phyloP scores from a whole-genome alignment of 441 rosid species.

The Euphorbia celastroides region DNA sequence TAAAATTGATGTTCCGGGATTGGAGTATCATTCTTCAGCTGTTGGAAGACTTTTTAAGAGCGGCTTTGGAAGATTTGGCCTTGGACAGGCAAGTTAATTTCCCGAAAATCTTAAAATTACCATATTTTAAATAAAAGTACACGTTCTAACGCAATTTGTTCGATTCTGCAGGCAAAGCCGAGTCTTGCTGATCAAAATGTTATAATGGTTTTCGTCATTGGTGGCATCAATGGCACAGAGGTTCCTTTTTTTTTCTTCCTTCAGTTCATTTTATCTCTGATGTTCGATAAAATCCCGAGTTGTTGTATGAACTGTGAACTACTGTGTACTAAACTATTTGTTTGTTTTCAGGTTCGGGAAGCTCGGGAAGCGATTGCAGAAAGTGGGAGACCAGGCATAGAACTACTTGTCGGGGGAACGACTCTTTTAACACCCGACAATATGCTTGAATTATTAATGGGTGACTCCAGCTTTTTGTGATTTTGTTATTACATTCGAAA shows the following conservation, averaged over 20 bases:
- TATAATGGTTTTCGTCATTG: conserved; percentile 74
- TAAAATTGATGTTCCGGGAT: conserved; percentile 61
- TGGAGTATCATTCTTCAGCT: conserved; percentile 92
- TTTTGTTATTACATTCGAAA: neutral
- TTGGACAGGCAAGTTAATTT: conserved; percentile 62
- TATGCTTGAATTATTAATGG: conserved; percentile 76
- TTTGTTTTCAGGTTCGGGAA: conserved; percentile 85
- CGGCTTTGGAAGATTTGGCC: conserved; percentile 94
- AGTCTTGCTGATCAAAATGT: conserved; percentile 75
- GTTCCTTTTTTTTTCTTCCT: conserved; percentile 26
- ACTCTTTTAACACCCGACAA: conserved; percentile 73
- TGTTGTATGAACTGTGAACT: no score
- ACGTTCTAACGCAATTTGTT: conserved; percentile 8
- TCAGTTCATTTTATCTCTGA: no score
- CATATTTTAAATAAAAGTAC: neutral
- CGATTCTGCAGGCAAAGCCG: conserved; percentile 68
- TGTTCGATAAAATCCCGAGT: no score
- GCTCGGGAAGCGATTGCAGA: conserved; percentile 75
- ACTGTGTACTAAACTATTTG: no score
- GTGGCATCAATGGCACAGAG: conserved; percentile 90
- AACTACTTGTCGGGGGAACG: conserved; percentile 77
- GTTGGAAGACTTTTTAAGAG: conserved; percentile 93
- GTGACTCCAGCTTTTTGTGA: conserved; percentile 58
- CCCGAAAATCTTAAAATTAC: neutral
- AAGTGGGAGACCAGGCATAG: conserved; percentile 75